Evolutionary conservation across 495 filamentous ascomycete genomes (phyloP).

Genomic region (Penicillium bovifimosum): DNA sequence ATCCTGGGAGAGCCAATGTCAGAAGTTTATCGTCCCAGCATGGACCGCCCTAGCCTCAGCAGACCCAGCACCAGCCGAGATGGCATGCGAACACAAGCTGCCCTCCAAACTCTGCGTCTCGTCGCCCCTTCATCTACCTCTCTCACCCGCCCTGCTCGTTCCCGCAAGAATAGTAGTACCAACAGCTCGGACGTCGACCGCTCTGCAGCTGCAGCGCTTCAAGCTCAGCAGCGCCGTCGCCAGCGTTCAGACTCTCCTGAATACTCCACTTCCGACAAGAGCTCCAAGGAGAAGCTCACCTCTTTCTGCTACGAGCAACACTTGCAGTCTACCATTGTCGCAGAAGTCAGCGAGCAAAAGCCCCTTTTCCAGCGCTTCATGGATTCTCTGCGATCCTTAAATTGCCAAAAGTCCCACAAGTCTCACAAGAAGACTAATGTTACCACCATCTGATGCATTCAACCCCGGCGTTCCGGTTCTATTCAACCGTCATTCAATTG

Average conservation of each 20-base stretch:
- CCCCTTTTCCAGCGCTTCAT: slow-evolving; percentile 33
- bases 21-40: slow-evolving; percentile 14
- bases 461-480: slow-evolving; percentile 9
- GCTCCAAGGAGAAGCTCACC: slow-evolving; percentile 26
- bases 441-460: slow-evolving; percentile 14
- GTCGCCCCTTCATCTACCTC: slow-evolving; percentile 40
- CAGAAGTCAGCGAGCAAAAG: slow-evolving; percentile 15
- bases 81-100: slow-evolving; percentile 18
- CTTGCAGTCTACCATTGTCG: slow-evolving; percentile 14
- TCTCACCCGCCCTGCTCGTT: slow-evolving; percentile 22
- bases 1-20: slow-evolving; percentile 3
- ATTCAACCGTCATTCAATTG: slow-evolving; percentile 9
- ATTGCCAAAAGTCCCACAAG: slow-evolving; percentile 22
- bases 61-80: slow-evolving; percentile 27
- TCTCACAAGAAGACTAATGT: slow-evolving; percentile 19
- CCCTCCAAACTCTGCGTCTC: slow-evolving; percentile 34
- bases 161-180: slow-evolving; percentile 26
- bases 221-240: slow-evolving; percentile 36
- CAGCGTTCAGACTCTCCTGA: slow-evolving; percentile 31
- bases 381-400: slow-evolving; percentile 31
- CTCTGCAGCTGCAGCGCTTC: slow-evolving; percentile 36
- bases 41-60: slow-evolving; percentile 18
- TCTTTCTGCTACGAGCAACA: slow-evolving; percentile 38
- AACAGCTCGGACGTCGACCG: slow-evolving; percentile 33
- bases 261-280: slow-evolving; percentile 7